These are phyloP conservation scores for Massariosphaeria phaeospora DNA, from an alignment of 495 filamentous ascomycete species.

Conservation along the genomic window DNA sequence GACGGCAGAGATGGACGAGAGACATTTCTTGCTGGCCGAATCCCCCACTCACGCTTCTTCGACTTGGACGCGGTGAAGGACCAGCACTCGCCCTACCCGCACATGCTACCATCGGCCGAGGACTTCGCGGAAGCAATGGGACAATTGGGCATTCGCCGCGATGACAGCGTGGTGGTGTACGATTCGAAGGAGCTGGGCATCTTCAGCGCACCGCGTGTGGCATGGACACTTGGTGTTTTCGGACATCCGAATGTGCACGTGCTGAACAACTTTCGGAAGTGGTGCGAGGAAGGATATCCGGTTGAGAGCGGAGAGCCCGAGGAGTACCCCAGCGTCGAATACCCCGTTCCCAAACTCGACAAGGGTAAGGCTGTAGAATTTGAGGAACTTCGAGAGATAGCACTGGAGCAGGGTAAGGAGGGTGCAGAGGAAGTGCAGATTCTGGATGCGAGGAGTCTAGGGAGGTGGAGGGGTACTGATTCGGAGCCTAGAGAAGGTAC, in stretches of 20 bases:
- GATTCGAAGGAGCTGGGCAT: constrained; percentile 84
- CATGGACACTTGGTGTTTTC: constrained; percentile 86
- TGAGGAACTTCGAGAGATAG: constrained; percentile 73
- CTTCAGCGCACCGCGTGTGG: constrained; percentile 88
- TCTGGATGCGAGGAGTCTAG: constrained; percentile 76
- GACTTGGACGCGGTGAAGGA: constrained; percentile 90
- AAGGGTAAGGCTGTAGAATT: constrained; percentile 59
- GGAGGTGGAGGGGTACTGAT: constrained; percentile 74
- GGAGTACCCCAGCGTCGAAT: constrained; percentile 46
- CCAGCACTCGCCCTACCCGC: constrained; percentile 79
- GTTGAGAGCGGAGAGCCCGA: constrained; percentile 69
- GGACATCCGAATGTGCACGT: constrained; percentile 87
- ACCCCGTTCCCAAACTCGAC: constrained; percentile 53
- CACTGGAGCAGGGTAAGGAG: constrained; percentile 69
- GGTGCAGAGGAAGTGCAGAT: constrained; percentile 78
- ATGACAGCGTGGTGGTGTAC: constrained; percentile 90
- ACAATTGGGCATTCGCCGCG: constrained; percentile 72
- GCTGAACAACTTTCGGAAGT: constrained; percentile 88
- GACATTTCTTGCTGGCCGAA: constrained; percentile 69
- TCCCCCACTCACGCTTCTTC: constrained; percentile 91
- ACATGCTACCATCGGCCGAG: constrained; percentile 85
- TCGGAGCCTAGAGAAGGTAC: constrained; percentile 74
- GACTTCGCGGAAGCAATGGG: constrained; percentile 85
- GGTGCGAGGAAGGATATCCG: constrained; percentile 75
- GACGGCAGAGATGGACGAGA: constrained; percentile 73